Conservation (phyloP, 768 basidiomycete genomes). For the Boletus coccyginus region DNA sequence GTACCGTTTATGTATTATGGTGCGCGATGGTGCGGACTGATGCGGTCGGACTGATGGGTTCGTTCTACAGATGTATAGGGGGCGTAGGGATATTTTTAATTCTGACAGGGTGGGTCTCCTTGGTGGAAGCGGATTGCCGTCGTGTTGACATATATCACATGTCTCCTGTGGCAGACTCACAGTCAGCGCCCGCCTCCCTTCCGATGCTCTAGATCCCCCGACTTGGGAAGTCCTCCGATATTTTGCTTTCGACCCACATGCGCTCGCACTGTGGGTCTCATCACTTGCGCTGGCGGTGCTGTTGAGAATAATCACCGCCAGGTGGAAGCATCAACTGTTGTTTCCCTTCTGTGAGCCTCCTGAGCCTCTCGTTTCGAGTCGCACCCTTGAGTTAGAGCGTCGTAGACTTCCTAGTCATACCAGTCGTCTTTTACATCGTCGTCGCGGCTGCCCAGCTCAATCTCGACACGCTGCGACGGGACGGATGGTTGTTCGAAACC, state of each 20-base stretch:
- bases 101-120: conserved; percentile 66
- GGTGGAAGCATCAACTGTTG: conserved; percentile 83
- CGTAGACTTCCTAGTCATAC: conserved; percentile 78
- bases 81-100: conserved; percentile 95
- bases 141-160: not conserved
- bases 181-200: conserved; percentile 78
- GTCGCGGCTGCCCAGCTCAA: conserved; percentile 62
- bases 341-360: conserved; percentile 76
- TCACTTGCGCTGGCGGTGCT: conserved; percentile 75
- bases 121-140: not conserved
- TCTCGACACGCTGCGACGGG: conserved; percentile 52
- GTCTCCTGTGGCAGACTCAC: conserved; percentile 53
- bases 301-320: conserved; percentile 75
- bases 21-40: not conserved
- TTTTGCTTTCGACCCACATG: conserved; percentile 63
- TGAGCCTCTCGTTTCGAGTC: not conserved
- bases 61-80: conserved; percentile 65
- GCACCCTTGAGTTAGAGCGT: not conserved
- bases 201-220: conserved; percentile 66
- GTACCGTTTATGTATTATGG: conserved; percentile 22
- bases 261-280: conserved; percentile 73
- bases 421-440: conserved; percentile 79
- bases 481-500: conserved; percentile 84
- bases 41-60: not conserved
- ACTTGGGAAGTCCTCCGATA: conserved; percentile 61